A percentile compares a stretch with the other conserved stretches of the same genome.
Evolutionary conservation across 768 basidiomycete species (phyloP).

Genomic region (Kwoniella heveanensis): DNA sequence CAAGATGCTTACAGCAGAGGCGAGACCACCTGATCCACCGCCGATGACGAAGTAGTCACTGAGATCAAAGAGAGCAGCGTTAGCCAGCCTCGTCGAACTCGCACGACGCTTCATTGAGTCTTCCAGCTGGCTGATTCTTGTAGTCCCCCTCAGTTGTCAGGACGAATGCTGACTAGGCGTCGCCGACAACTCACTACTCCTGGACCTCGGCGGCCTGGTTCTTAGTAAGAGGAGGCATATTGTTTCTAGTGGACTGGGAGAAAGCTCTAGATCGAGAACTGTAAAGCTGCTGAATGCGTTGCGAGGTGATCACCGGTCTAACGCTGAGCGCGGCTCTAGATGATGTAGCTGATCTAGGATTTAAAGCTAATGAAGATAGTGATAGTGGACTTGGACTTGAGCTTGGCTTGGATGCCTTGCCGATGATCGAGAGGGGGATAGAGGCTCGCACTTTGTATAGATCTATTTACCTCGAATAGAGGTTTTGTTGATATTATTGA

Average conservation of each 20-base stretch:
- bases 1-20: slow-evolving; percentile 67
- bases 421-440: slow-evolving; percentile 1
- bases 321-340: no score
- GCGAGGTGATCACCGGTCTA: no score
- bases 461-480: neutral
- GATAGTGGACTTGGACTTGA: neutral
- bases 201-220: slow-evolving; percentile 39
- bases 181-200: slow-evolving; percentile 44
- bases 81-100: no score
- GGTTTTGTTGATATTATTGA: neutral
- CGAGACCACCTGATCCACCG: slow-evolving; percentile 91
- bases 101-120: no score
- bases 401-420: slow-evolving; percentile 1
- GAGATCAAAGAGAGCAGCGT: neutral
- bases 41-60: slow-evolving; percentile 83
- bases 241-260: slow-evolving; percentile 20
- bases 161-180: neutral
- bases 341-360: neutral
- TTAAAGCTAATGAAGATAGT: neutral
- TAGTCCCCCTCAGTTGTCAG: no score
- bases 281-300: neutral
- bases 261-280: slow-evolving; percentile 10
- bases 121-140: neutral
- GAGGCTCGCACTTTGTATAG: slow-evolving; percentile 5
- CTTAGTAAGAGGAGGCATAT: slow-evolving; percentile 52